Base-by-base conservation (phyloP, 345 rosid species). In the Conringia planisiliqua region DNA sequence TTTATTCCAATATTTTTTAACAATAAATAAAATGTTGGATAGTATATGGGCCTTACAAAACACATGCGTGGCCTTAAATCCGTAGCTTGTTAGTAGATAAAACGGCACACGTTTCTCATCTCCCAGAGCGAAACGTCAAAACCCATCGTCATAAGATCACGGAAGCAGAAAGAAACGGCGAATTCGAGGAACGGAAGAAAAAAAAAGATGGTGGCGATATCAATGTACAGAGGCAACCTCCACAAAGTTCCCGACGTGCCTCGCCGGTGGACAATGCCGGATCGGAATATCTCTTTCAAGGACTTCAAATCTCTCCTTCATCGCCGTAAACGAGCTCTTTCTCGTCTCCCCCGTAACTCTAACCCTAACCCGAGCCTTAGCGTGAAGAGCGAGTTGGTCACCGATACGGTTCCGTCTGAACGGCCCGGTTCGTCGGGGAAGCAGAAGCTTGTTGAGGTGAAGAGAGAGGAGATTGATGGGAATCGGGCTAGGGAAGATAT, bases 171-270 rank as follows among this genome's bases (percentile, higher is more conserved):
- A 16, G 50, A 33, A 43, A 66, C 74, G 64, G 78, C 59, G 68
- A 52, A 78, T 67, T 61, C 32, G 63, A 51, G 59, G 65, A 71
- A 42, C 77, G 43, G 66, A 55, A 55, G 7, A 12, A 50, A 22
- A 6, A 16, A 20, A 8, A 75, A 55, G n/a, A 84, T 93, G 98
- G 98, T 91, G 84, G 90, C 96, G 62, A 85, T 93, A 29, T 93
- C 98, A 16, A 81, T 93, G 46, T 91, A 90, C 92, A 84, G 97
- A 77, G 97, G 98, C 44, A 91, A 90, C 80, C 88, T 93, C 35
- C 98, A 91, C 84, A 82, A 90, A 77, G 87, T 86, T 32, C 88
- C 94, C 17, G 92, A 86, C 74, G 84, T 82, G 0, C 91, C 91
- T 71, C 90, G 98, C 38, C 85, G 86, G 48, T 93, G 97, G 98